Conservation (phyloP, 805 yeast genomes). For the Yamadazyma paraphyllophila region DNA sequence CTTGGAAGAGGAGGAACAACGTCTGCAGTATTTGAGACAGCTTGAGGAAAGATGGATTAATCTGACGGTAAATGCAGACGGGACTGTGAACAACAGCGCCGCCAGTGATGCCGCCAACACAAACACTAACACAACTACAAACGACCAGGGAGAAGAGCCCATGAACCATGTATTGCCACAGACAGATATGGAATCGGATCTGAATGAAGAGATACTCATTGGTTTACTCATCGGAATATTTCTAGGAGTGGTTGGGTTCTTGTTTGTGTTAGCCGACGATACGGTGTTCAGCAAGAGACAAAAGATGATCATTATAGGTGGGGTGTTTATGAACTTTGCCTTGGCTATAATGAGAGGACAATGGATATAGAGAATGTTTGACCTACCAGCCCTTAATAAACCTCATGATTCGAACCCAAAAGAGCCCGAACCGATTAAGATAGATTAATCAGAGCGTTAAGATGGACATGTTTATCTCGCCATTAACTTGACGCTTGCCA, state of each 20-base stretch:
- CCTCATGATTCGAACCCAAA: slow-evolving; percentile 18
- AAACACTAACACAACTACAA: slow-evolving; percentile 5
- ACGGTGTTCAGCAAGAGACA: slow-evolving; percentile 59
- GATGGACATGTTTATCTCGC: slow-evolving; percentile 49
- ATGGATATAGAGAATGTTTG: slow-evolving; percentile 41
- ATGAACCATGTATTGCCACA: slow-evolving; percentile 15
- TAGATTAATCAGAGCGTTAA: slow-evolving; percentile 35
- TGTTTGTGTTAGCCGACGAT: slow-evolving; percentile 61
- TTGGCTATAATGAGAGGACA: slow-evolving; percentile 58
- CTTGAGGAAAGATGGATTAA: slow-evolving; percentile 90
- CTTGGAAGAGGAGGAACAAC: slow-evolving; percentile 42
- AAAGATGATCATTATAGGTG: slow-evolving; percentile 69
- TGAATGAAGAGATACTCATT: slow-evolving; percentile 62
- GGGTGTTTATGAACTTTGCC: slow-evolving; percentile 64
- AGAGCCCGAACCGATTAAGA: slow-evolving; percentile 11
- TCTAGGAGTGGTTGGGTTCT: slow-evolving; percentile 63
- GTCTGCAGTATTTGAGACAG: slow-evolving; percentile 47
- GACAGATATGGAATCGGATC: slow-evolving; percentile 31
- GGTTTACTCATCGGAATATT: slow-evolving; percentile 75
- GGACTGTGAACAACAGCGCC: slow-evolving; percentile 17
- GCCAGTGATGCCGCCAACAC: slow-evolving; percentile 7
- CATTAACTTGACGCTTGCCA: slow-evolving; percentile 50
- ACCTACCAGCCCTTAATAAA: slow-evolving; percentile 48
- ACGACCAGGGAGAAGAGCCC: slow-evolving; percentile 8
- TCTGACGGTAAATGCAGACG: slow-evolving; percentile 54